Conservation (phyloP, 2,329 filamentous ascomycete species). For the Sordariomycetes sp. region DNA sequence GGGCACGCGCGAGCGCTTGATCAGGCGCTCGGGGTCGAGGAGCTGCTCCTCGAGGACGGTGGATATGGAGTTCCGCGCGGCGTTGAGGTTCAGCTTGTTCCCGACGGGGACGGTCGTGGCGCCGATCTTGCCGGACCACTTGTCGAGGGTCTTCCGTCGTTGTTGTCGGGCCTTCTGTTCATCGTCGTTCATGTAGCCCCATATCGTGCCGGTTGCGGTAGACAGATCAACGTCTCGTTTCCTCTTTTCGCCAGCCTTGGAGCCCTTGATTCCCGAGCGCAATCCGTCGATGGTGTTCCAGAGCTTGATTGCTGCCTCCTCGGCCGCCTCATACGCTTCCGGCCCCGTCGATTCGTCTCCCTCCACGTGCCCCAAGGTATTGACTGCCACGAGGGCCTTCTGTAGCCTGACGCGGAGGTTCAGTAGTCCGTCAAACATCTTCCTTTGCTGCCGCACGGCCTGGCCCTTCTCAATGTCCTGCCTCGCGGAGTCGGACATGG, state of each 20-base stretch:
- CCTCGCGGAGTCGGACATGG: constrained; percentile 8
- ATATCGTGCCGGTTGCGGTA: constrained; percentile 56
- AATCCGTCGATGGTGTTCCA: constrained; percentile 72
- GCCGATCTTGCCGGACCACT: constrained; percentile 74
- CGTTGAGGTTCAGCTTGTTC: constrained; percentile 51
- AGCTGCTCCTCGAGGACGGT: constrained; percentile 60
- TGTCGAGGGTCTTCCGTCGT: constrained; percentile 67
- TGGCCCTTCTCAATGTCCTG: constrained; percentile 70
- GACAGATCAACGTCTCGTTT: constrained; percentile 42
- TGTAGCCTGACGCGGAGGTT: constrained; percentile 89
- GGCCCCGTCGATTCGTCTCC: constrained; percentile 23
- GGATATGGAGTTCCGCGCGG: constrained; percentile 45
- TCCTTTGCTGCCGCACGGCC: constrained; percentile 78
- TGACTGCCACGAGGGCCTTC: constrained; percentile 75
- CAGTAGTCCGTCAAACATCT: constrained; percentile 76
- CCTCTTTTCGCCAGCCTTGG: constrained; percentile 46
- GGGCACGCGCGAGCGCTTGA: constrained; percentile 59
- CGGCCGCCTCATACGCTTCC: constrained; percentile 62
- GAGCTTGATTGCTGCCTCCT: constrained; percentile 74
- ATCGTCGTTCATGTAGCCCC: constrained; percentile 57
- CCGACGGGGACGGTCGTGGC: constrained; percentile 45
- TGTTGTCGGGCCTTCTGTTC: constrained; percentile 50
- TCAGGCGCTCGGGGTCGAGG: constrained; percentile 51
- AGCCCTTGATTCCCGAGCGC: constrained; percentile 23
- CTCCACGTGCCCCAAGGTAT: constrained; percentile 49